A percentile compares a stretch with the other conserved stretches of the same genome.
Conservation (phyloP, 1,139 yeast genomes). For the Insectozyma bohioensis region DNA sequence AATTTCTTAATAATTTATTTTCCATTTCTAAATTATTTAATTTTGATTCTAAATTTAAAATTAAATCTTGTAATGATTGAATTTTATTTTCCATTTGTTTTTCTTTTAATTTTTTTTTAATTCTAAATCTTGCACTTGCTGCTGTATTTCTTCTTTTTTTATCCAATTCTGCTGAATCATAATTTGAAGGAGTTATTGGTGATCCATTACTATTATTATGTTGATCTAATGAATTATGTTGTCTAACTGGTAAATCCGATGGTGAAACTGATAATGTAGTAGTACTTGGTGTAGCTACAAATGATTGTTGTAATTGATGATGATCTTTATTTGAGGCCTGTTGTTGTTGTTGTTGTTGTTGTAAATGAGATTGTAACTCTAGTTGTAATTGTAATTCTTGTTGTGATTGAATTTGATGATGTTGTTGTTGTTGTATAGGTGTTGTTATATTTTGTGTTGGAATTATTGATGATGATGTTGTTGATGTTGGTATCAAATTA, state of each 20-base stretch:
- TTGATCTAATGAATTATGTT: conserved; percentile 18
- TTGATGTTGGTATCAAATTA: conserved; percentile 19
- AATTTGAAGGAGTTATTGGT: neutral
- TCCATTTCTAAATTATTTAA: conserved; percentile 60
- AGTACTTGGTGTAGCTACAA: conserved; percentile 9
- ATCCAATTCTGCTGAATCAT: conserved; percentile 30
- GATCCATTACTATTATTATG: neutral
- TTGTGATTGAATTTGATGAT: conserved; percentile 6
- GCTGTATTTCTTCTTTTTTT: conserved; percentile 77
- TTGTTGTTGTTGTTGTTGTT: conserved; percentile 9
- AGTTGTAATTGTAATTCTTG: conserved; percentile 1
- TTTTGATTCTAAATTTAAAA: conserved; percentile 59
- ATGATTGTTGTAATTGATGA: conserved; percentile 10
- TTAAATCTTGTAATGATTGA: conserved; percentile 59
- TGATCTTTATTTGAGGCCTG: neutral
- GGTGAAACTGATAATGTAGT: conserved; percentile 10
- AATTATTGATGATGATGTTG: conserved; percentile 10
- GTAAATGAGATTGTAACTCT: conserved; percentile 11
- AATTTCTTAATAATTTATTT: conserved; percentile 59
- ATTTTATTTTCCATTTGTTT: conserved; percentile 77
- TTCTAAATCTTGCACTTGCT: conserved; percentile 77
- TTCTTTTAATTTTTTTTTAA: conserved; percentile 79
- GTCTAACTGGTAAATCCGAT: conserved; percentile 22
- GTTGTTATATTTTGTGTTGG: conserved; percentile 9
- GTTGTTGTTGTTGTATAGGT: conserved; percentile 10